phyloP scores from a whole-genome alignment of 2,329 filamentous ascomycete genomes.

The Cadophora luteo-olivacea region DNA sequence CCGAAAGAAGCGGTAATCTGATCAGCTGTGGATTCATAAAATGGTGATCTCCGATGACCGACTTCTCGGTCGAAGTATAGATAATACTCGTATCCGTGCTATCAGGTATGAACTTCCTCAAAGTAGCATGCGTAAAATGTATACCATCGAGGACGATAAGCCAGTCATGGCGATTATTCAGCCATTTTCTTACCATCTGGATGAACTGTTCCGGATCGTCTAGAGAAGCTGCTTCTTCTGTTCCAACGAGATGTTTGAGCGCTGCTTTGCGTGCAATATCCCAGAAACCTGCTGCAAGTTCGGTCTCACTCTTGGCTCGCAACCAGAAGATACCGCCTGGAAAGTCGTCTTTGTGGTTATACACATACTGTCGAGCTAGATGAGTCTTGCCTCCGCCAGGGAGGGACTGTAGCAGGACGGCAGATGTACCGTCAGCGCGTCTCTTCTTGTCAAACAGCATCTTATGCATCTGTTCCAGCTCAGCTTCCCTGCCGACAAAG shows the following conservation, averaged over 20 bases:
- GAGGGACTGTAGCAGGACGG: constrained; percentile 68
- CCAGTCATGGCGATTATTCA: constrained; percentile 68
- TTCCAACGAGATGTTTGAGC: constrained; percentile 46
- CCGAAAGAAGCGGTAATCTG: constrained; percentile 59
- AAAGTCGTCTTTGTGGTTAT: constrained; percentile 62
- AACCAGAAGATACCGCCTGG: constrained; percentile 75
- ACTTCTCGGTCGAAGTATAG: constrained; percentile 70
- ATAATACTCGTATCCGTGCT: constrained; percentile 68
- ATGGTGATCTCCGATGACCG: constrained; percentile 59
- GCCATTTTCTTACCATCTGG: constrained; percentile 64
- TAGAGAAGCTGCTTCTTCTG: constrained; percentile 42
- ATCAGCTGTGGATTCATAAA: constrained; percentile 66
- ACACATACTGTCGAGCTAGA: constrained; percentile 71
- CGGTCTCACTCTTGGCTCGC: constrained; percentile 63
- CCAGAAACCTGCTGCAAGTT: constrained; percentile 68
- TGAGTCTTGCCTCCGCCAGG: constrained; percentile 74
- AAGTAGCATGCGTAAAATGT: constrained; percentile 62
- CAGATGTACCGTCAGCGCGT: constrained; percentile 63
- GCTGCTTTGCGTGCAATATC: constrained; percentile 66
- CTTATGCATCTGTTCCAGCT: constrained; percentile 63
- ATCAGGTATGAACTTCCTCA: constrained; percentile 69
- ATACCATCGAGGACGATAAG: constrained; percentile 72
- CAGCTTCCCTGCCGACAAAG: constrained; percentile 65
- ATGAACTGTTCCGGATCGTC: constrained; percentile 56
- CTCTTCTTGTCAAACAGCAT: constrained; percentile 64